A percentile compares a stretch with the other conserved stretches of the same genome.
Conservation (phyloP, 164 flowering plant species). For the Cinnamomum micranthum region DNA sequence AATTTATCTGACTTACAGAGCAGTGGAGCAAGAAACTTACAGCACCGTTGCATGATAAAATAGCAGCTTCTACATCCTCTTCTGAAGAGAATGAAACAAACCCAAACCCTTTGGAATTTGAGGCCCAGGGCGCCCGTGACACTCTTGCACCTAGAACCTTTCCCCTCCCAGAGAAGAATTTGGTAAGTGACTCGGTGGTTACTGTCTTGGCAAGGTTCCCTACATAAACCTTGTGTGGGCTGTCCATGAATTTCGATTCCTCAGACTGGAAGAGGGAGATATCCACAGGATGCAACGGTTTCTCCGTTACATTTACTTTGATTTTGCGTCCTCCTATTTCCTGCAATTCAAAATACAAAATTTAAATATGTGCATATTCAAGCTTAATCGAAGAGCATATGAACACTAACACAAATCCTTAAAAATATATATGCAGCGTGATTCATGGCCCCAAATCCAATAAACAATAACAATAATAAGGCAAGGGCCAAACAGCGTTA, state of each 20-base stretch:
- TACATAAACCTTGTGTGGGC: constrained; percentile 90
- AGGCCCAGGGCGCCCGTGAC: constrained; percentile 77
- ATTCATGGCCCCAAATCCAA: not conserved
- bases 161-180: constrained; percentile 76
- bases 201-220: constrained; percentile 94
- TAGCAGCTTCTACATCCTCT: constrained; percentile 85
- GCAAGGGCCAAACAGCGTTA: not conserved
- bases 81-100: constrained; percentile 89
- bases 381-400: not conserved
- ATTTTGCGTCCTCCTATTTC: constrained; percentile 86
- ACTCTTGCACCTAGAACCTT: constrained; percentile 84
- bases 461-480: not conserved
- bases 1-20: not conserved
- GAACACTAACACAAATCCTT: not conserved
- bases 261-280: constrained; percentile 53
- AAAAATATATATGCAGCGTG: not conserved
- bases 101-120: constrained; percentile 84
- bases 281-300: constrained; percentile 49
- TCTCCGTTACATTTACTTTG: constrained; percentile 86
- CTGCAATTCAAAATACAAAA: constrained; percentile 29
- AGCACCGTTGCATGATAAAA: constrained; percentile 62
- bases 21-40: constrained; percentile 40
- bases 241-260: constrained; percentile 75
- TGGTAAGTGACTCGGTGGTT: constrained; percentile 59
- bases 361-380: not conserved